Conservation (phyloP, 208 protist species). For the Acanthamoeba pearcei region DNA sequence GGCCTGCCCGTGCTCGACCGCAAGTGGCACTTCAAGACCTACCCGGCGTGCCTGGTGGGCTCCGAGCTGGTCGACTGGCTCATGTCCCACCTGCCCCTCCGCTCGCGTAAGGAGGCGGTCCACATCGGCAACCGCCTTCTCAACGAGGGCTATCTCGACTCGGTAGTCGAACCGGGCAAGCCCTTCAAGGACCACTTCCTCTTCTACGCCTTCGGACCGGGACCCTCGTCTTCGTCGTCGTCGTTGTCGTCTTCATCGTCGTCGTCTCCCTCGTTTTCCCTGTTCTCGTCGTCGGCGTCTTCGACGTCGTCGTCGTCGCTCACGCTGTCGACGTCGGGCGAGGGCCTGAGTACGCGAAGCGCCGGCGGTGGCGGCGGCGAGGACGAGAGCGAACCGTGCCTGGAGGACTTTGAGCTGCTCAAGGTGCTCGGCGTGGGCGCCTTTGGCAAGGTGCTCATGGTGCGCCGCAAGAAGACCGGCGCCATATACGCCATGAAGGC, state of each 20-base stretch:
- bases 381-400: not conserved
- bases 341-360: not conserved
- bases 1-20: conserved; percentile 46
- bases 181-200: conserved; percentile 70
- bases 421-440: conserved; percentile 78
- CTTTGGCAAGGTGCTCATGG: conserved; percentile 86
- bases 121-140: conserved; percentile 35
- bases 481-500: conserved; percentile 91
- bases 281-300: not conserved
- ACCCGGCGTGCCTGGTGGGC: conserved; percentile 38
- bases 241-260: not conserved
- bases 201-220: conserved; percentile 28
- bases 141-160: conserved; percentile 35
- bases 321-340: not conserved
- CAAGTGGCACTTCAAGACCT: conserved; percentile 72
- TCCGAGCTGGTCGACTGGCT: conserved; percentile 72
- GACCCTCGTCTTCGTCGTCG: not conserved
- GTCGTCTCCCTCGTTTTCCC: too few relatives aligned
- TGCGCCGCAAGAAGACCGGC: conserved; percentile 88
- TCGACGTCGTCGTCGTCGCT: not conserved
- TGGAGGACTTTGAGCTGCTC: conserved; percentile 67
- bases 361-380: not conserved
- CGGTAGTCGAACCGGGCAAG: conserved; percentile 35
- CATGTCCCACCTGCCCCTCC: conserved; percentile 56
- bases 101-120: conserved; percentile 48